phyloP scores from a whole-genome alignment of 2,329 filamentous ascomycete species.

The Penicillium verrucosum region DNA sequence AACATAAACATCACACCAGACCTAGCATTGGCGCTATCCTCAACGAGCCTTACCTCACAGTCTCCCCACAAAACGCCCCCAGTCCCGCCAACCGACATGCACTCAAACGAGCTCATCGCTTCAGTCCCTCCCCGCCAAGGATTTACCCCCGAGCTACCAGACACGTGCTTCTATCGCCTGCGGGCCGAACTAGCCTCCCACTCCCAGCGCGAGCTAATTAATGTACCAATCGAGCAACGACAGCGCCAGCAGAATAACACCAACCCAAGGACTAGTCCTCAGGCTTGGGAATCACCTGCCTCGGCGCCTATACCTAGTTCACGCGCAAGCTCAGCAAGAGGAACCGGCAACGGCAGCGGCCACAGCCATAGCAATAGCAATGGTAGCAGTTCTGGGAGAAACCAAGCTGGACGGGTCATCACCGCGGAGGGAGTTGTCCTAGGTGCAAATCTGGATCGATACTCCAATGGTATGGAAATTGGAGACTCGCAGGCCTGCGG shows the following conservation, averaged over 20 bases:
- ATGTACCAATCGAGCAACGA: slow-evolving; percentile 19
- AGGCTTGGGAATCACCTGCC: not conserved
- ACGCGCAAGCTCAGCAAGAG: not conserved
- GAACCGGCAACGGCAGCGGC: not conserved
- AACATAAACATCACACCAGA: not conserved
- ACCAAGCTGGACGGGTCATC: slow-evolving; percentile 13
- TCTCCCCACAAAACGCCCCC: not conserved
- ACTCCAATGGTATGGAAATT: slow-evolving; percentile 5
- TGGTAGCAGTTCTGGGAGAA: not conserved
- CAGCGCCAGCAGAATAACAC: not conserved
- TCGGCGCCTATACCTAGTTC: not conserved
- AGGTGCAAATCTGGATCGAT: slow-evolving; percentile 25
- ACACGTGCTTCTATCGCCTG: slow-evolving; percentile 28
- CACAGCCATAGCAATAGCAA: not conserved
- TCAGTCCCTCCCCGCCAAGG: not conserved
- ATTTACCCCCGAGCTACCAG: slow-evolving; percentile 25
- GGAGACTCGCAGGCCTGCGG: not conserved
- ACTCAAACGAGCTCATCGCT: not conserved
- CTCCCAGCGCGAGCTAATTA: slow-evolving; percentile 31
- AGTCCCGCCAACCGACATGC: not conserved
- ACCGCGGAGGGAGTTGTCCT: slow-evolving; percentile 30
- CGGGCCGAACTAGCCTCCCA: slow-evolving; percentile 26
- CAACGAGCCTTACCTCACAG: not conserved
- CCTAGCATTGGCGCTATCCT: not conserved
- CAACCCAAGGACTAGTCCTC: not conserved